phyloP scores from a whole-genome alignment of 2,329 filamentous ascomycete species.

The Apiospora kogelbergensis region DNA sequence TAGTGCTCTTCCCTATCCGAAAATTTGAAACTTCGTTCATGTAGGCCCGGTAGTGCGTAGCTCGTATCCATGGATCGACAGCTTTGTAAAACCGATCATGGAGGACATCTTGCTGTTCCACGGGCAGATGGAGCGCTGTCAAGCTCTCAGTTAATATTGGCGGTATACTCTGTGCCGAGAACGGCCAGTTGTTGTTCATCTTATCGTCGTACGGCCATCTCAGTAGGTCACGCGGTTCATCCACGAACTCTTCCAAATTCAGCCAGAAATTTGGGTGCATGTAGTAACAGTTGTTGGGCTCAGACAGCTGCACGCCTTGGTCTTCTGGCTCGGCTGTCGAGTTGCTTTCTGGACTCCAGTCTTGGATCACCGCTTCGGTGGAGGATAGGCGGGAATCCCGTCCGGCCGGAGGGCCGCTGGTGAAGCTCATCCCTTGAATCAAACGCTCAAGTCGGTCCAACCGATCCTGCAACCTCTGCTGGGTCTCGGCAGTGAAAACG shows the following conservation, averaged over 20 bases:
- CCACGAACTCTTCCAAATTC: constrained; percentile 5
- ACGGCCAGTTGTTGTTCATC: neutral
- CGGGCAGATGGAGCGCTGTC: constrained; percentile 6
- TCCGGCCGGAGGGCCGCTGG: neutral
- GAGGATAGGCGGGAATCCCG: constrained; percentile 3
- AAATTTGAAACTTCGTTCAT: constrained; percentile 10
- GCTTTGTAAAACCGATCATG: constrained; percentile 6
- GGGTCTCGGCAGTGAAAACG: constrained; percentile 2
- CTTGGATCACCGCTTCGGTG: constrained; percentile 1
- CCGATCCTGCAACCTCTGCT: constrained; percentile 10
- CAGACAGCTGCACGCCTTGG: constrained; percentile 9
- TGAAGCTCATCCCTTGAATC: constrained; percentile 6
- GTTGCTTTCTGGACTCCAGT: constrained; percentile 3
- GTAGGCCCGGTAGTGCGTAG: constrained; percentile 1
- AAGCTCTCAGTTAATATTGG: neutral
- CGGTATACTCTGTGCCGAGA: neutral
- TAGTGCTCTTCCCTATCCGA: constrained; percentile 11
- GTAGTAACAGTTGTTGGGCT: constrained; percentile 11
- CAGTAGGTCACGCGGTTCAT: constrained; percentile 11
- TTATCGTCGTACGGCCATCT: constrained; percentile 8
- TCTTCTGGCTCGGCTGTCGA: neutral
- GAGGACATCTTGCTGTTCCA: constrained; percentile 7
- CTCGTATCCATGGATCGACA: constrained; percentile 9
- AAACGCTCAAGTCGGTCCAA: constrained; percentile 8
- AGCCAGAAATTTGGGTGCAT: constrained; percentile 13